These are phyloP conservation scores for Remersonia thermophila DNA, from an alignment of 2,329 filamentous ascomycete genomes.

Conservation along the genomic window DNA sequence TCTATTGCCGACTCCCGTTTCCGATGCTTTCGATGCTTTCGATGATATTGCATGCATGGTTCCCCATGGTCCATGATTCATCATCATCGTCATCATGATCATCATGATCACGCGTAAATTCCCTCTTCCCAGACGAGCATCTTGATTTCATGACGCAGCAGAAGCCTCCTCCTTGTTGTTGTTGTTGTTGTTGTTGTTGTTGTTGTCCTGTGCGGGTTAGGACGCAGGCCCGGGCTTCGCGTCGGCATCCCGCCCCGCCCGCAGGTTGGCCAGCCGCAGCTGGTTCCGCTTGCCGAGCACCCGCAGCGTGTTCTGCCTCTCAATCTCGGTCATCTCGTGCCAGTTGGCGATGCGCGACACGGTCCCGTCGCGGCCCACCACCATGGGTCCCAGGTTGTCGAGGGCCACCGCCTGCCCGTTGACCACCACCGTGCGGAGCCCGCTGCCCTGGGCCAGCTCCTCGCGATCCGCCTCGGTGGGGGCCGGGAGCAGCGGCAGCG, in stretches of 20 bases:
- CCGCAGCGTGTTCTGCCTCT: slow-evolving; percentile 53
- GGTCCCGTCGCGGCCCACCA: slow-evolving; percentile 61
- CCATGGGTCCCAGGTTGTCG: slow-evolving; percentile 59
- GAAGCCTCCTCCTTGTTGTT: background rate
- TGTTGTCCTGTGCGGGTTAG: no score
- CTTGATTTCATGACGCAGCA: background rate
- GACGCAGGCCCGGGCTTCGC: slow-evolving; percentile 9
- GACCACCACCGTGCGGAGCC: slow-evolving; percentile 17
- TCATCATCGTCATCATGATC: no score
- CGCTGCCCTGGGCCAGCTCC: slow-evolving; percentile 3
- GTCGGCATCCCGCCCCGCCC: slow-evolving; percentile 21
- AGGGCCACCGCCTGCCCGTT: slow-evolving; percentile 40
- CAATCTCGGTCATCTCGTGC: slow-evolving; percentile 56
- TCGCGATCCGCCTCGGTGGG: slow-evolving; percentile 1
- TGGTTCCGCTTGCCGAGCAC: slow-evolving; percentile 59
- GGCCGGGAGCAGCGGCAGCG: slow-evolving; percentile 6
- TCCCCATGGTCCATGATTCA: no score
- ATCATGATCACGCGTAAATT: no score
- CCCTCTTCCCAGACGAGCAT: no score
- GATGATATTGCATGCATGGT: no score
- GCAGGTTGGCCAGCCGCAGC: slow-evolving; percentile 44
- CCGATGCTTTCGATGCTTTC: no score
- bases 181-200: no score
- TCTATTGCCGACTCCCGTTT: no score
- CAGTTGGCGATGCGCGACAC: slow-evolving; percentile 62